phyloP scores from a whole-genome alignment of 2,329 filamentous ascomycete species.

The Pseudogymnoascus sp. region DNA sequence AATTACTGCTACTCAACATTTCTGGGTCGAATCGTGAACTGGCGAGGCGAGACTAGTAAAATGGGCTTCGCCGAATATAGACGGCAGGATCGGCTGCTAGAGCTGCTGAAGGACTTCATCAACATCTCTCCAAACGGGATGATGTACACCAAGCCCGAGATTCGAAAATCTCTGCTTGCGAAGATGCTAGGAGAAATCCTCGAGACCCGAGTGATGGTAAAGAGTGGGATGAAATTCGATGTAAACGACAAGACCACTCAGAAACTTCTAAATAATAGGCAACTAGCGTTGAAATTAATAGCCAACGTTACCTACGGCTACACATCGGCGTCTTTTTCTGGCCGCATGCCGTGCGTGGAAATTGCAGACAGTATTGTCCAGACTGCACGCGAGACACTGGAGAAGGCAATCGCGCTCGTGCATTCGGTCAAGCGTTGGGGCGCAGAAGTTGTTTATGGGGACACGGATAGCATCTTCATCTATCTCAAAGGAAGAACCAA shows the following conservation, averaged over 20 bases:
- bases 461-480: constrained; percentile 92
- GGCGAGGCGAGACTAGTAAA: constrained; percentile 78
- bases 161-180: constrained; percentile 82
- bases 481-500: constrained; percentile 79
- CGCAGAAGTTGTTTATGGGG: constrained; percentile 95
- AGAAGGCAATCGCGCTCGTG: constrained; percentile 86
- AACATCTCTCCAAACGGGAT: constrained; percentile 95
- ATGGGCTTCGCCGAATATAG: constrained; percentile 90
- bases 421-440: constrained; percentile 82
- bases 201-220: constrained; percentile 95
- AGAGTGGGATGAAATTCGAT: constrained; percentile 90
- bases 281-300: constrained; percentile 87
- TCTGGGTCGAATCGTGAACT: constrained; percentile 73
- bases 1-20: constrained; percentile 99
- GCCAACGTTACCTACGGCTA: constrained; percentile 99
- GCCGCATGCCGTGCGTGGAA: constrained; percentile 94
- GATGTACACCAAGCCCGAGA: constrained; percentile 80
- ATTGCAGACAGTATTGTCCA: constrained; percentile 98
- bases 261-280: constrained; percentile 82
- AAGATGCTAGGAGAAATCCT: constrained; percentile 97
- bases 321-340: constrained; percentile 92
- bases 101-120: constrained; percentile 73
- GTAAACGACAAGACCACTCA: constrained; percentile 82
- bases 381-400: constrained; percentile 86
- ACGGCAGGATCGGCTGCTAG: constrained; percentile 64